phyloP scores from a whole-genome alignment of 768 basidiomycete species.

The Tulasnella sp. region DNA sequence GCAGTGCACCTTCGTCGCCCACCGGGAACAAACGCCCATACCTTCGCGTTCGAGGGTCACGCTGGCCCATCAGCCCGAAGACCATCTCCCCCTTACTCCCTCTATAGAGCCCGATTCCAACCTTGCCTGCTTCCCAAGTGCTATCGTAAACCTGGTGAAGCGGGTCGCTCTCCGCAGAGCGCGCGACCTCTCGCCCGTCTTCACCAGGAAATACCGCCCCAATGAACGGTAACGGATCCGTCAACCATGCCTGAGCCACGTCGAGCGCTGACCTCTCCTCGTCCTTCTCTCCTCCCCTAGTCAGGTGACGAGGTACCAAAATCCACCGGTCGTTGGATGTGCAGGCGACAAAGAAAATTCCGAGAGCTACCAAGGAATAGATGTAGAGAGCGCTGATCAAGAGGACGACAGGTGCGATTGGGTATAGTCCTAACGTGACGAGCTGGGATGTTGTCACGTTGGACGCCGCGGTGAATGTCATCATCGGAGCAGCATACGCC shows the following conservation, averaged over 20 bases:
- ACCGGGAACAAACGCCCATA: background rate
- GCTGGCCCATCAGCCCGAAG: background rate
- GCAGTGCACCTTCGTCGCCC: background rate
- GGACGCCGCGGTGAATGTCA: background rate
- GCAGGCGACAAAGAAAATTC: background rate
- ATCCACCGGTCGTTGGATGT: background rate
- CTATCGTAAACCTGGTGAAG: background rate
- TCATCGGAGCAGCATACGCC: background rate
- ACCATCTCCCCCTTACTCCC: background rate
- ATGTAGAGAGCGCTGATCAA: background rate
- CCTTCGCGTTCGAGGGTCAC: background rate
- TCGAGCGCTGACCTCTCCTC: background rate
- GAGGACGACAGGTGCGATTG: background rate
- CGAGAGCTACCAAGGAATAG: background rate
- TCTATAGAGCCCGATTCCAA: background rate
- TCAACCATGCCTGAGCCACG: background rate
- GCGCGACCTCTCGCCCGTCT: background rate
- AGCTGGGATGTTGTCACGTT: background rate
- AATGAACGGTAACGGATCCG: background rate
- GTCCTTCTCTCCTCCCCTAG: background rate
- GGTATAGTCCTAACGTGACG: background rate
- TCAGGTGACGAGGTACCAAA: background rate
- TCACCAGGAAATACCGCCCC: background rate
- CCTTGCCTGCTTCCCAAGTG: background rate
- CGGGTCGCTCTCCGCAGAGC: background rate